Evolutionary conservation across 495 filamentous ascomycete genomes (phyloP).

Genomic region (Recurvomyces mirabilis): DNA sequence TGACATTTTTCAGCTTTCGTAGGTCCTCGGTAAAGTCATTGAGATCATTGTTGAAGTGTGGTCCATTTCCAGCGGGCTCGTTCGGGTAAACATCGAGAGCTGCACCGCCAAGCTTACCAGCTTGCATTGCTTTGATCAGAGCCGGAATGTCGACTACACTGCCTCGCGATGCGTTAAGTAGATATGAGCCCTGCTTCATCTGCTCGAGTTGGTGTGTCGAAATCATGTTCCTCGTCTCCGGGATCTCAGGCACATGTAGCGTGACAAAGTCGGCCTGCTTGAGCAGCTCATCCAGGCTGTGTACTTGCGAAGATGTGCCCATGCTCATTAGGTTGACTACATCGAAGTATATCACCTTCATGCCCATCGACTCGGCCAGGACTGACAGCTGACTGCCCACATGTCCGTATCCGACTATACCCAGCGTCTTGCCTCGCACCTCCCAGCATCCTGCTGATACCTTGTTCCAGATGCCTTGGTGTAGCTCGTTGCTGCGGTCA

Average conservation of each 20-base stretch:
- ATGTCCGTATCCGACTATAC: slow-evolving; percentile 94
- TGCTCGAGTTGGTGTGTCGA: slow-evolving; percentile 59
- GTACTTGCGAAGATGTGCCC: slow-evolving; percentile 74
- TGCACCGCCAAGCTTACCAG: slow-evolving; percentile 82
- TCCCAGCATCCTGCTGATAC: slow-evolving; percentile 95
- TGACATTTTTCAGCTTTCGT: slow-evolving; percentile 76
- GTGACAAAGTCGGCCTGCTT: slow-evolving; percentile 77
- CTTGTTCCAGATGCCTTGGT: slow-evolving; percentile 94
- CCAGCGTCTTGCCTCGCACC: slow-evolving; percentile 92
- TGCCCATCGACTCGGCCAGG: slow-evolving; percentile 91
- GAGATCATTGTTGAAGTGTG: slow-evolving; percentile 81
- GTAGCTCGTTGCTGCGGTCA: slow-evolving; percentile 90
- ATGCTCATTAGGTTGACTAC: slow-evolving; percentile 85
- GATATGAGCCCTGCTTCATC: slow-evolving; percentile 86
- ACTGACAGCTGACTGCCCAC: slow-evolving; percentile 96
- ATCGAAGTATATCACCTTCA: slow-evolving; percentile 95
- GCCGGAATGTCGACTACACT: slow-evolving; percentile 91
- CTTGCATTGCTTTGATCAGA: slow-evolving; percentile 75
- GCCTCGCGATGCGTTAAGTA: slow-evolving; percentile 93
- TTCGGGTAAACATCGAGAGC: slow-evolving; percentile 93
- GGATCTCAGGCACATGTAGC: slow-evolving; percentile 83
- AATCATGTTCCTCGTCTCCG: slow-evolving; percentile 89
- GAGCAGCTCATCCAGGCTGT: slow-evolving; percentile 66
- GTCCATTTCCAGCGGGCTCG: slow-evolving; percentile 86
- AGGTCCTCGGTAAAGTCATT: slow-evolving; percentile 84